phyloP scores from a whole-genome alignment of 2,329 filamentous ascomycete species.

The Clarireedia sp. region DNA sequence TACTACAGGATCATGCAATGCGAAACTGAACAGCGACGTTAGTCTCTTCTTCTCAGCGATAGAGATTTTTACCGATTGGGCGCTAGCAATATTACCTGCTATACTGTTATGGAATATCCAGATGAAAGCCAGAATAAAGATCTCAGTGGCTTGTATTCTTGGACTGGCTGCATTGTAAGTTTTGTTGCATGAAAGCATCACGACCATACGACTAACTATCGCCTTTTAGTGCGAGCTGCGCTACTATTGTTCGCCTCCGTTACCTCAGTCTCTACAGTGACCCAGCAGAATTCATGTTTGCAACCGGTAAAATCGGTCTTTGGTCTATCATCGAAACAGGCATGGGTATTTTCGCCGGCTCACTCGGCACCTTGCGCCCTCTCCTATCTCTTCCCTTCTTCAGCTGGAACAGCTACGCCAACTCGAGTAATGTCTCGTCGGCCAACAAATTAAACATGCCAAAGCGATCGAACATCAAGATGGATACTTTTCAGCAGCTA shows the following conservation, averaged over 20 bases:
- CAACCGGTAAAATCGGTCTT: conserved; percentile 35
- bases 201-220: conserved; percentile 10
- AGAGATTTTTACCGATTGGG: conserved; percentile 35
- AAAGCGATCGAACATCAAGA: conserved; percentile 10
- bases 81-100: conserved; percentile 33
- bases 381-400: conserved; percentile 30
- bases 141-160: conserved; percentile 28
- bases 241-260: conserved; percentile 35
- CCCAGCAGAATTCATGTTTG: conserved; percentile 34
- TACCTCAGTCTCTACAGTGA: conserved; percentile 36
- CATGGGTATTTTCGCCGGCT: conserved; percentile 42
- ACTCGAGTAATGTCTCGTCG: background rate
- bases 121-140: conserved; percentile 33
- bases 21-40: conserved; percentile 26
- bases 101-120: conserved; percentile 35
- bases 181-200: background rate
- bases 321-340: conserved; percentile 43
- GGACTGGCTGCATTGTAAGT: conserved; percentile 33
- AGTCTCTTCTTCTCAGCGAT: conserved; percentile 32
- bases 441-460: background rate
- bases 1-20: conserved; percentile 25
- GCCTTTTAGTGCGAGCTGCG: conserved; percentile 29
- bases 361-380: conserved; percentile 38
- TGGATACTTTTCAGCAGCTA: conserved; percentile 20
- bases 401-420: conserved; percentile 7